phyloP scores from a whole-genome alignment of 75 land plant species.

The Cupressus sempervirens region DNA sequence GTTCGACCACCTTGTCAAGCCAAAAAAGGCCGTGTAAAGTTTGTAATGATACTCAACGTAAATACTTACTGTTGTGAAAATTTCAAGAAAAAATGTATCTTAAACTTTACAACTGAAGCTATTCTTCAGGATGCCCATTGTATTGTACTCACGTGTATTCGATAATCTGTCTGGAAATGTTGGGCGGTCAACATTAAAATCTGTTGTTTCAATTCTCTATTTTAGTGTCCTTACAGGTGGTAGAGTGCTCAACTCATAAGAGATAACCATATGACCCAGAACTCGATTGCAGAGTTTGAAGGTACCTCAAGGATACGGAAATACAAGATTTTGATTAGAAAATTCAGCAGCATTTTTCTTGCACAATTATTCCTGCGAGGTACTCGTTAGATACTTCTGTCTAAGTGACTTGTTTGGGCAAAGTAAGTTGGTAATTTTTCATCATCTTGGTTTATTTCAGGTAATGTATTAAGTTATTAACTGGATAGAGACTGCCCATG shows the following conservation, averaged over 20 bases:
- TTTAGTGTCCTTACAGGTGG: neutral
- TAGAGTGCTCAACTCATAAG: neutral
- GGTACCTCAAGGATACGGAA: neutral
- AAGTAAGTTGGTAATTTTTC: neutral
- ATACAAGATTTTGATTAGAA: neutral
- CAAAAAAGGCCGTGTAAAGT: neutral
- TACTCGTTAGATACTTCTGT: neutral
- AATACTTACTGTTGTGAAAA: neutral
- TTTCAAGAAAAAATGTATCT: constrained; percentile 1
- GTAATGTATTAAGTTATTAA: too few relatives aligned
- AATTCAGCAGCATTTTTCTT: neutral
- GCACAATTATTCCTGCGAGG: neutral
- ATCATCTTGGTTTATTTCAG: neutral
- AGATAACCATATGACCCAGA: neutral
- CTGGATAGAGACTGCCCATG: too few relatives aligned
- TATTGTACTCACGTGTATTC: neutral
- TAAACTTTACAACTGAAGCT: neutral
- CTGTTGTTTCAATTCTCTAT: neutral
- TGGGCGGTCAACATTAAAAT: neutral
- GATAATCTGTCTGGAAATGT: neutral
- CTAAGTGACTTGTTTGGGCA: neutral
- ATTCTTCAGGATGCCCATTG: neutral
- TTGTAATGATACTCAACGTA: neutral
- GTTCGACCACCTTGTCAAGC: neutral
- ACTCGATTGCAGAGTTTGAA: neutral